These are phyloP conservation scores for Willaertia magna DNA, from an alignment of 208 protist genomes.

Conservation along the genomic window DNA sequence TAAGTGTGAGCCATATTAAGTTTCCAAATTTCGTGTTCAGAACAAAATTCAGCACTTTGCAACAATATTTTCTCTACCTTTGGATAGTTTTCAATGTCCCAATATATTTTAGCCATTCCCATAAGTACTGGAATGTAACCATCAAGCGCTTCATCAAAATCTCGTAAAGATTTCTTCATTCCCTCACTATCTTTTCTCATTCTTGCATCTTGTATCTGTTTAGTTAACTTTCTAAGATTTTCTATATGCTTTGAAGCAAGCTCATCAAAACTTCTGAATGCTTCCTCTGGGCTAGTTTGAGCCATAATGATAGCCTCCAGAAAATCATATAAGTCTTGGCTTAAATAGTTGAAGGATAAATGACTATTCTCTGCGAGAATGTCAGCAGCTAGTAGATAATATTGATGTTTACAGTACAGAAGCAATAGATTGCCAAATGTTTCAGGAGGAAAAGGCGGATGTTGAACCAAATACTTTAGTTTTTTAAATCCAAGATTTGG, in stretches of 20 bases:
- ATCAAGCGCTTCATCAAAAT: conserved; percentile 80
- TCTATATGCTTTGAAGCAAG: conserved; percentile 81
- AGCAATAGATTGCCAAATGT: conserved; percentile 91
- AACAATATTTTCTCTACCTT: conserved; percentile 83
- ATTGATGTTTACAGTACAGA: conserved; percentile 87
- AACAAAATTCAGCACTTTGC: conserved; percentile 85
- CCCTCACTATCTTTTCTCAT: conserved; percentile 61
- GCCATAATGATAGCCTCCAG: conserved; percentile 81
- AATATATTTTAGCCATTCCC: conserved; percentile 90
- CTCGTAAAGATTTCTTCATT: conserved; percentile 56
- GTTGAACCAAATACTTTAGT: conserved; percentile 84
- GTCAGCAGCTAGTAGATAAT: conserved; percentile 87
- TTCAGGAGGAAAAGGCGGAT: conserved; percentile 84
- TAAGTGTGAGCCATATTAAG: conserved; percentile 91
- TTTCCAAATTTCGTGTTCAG: conserved; percentile 88
- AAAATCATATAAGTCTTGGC: conserved; percentile 82
- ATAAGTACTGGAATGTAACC: conserved; percentile 88
- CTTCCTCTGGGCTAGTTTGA: conserved; percentile 82
- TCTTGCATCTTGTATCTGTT: conserved; percentile 82
- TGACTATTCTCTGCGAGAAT: conserved; percentile 82
- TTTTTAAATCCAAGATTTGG: conserved; percentile 83
- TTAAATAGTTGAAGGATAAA: conserved; percentile 79
- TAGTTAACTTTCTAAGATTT: conserved; percentile 77
- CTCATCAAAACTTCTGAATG: conserved; percentile 87
- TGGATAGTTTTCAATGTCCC: conserved; percentile 89